Base-by-base conservation (phyloP, 1,139 yeast genomes). In the Oligophagozyma castellii region DNA sequence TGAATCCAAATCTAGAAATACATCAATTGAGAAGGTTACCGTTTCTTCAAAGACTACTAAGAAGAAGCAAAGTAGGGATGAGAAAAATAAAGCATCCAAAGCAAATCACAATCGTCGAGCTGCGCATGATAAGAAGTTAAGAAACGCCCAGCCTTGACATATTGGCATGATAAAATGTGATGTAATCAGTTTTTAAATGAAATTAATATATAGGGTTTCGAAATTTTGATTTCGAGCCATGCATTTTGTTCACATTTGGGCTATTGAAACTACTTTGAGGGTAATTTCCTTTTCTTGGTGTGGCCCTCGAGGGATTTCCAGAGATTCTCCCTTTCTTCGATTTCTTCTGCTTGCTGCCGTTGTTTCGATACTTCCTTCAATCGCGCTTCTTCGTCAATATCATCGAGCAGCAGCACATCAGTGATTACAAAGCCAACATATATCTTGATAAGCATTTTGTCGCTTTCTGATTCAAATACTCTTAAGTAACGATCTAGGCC, bases 401-500 rank as follows among this genome's bases (percentile, higher is more conserved):
- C 51, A 28, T 53, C 24, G 19, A 81, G 40, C 4, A 80, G 51
- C 28, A 63, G 47, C 7, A 79, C 63, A 16, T 62, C 61, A 27
- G 71, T 65, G n/a, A 80, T 64, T 45, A 79, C 83, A 4, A 81
- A 70, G 3, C 93, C 93, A 21, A 76, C 48, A 44, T 70, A 86
- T 8, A 81, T 77, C 46, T 81, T 83, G 7, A 73, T 83, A 12
- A 75, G 55, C 29, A 70, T 59, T 27, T 69, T 67, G 30, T 93
- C 61, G 1, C 70, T 53, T 2, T 55, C 57, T 5, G 72, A 48
- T 37, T 80, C 76, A 52, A 69, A 86, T 3, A 80, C 80, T 33
- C 95, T 65, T 24, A 83, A 63, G 49, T 83, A 86, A 46, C 95
- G 65, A 49, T 86, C 96, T 22, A 84, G 63, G 0, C 95, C 94